phyloP scores from a whole-genome alignment of 192 early-diverging fungal genomes.

The Chytriomyces sp. region DNA sequence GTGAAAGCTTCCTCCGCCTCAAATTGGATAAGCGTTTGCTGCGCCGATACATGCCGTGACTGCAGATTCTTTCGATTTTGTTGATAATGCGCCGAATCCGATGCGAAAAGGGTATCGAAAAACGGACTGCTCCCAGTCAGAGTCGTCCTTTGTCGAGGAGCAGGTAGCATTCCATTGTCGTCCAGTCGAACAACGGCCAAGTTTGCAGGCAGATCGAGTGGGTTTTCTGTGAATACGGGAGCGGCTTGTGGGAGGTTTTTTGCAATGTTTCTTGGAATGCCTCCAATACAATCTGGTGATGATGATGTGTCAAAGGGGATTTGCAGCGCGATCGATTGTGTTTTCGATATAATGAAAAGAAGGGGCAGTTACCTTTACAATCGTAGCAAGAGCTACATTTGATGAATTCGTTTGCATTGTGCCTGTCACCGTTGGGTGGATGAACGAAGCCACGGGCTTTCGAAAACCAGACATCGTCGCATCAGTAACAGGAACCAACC shows the following conservation, averaged over 20 bases:
- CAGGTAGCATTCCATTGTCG: not conserved
- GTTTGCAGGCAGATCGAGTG: not conserved
- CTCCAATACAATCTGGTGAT: conserved; percentile 18
- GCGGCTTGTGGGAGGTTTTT: conserved; percentile 7
- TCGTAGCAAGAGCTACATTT: conserved; percentile 33
- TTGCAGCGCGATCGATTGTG: not conserved
- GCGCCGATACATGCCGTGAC: not conserved
- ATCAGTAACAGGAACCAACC: not conserved
- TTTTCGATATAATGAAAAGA: not conserved
- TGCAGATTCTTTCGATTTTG: not conserved
- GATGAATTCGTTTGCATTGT: conserved; percentile 22
- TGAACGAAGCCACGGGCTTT: conserved; percentile 41
- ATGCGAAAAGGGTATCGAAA: conserved; percentile 20
- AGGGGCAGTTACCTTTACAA: conserved; percentile 31
- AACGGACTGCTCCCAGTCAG: conserved; percentile 21
- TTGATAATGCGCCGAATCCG: conserved; percentile 18
- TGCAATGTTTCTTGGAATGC: conserved; percentile 16
- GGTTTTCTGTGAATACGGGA: not conserved
- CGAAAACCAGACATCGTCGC: not conserved
- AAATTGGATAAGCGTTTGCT: conserved; percentile 9
- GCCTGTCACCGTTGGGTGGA: not conserved
- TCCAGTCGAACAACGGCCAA: not conserved
- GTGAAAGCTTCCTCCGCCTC: not conserved
- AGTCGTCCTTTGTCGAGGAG: not conserved
- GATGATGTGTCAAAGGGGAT: not conserved